Percentiles rank a stretch among this genome's conserved stretches.
Evolutionary conservation across 1,284 basidiomycete genomes (phyloP).

Genomic region (Austroboletus rostrupii): DNA sequence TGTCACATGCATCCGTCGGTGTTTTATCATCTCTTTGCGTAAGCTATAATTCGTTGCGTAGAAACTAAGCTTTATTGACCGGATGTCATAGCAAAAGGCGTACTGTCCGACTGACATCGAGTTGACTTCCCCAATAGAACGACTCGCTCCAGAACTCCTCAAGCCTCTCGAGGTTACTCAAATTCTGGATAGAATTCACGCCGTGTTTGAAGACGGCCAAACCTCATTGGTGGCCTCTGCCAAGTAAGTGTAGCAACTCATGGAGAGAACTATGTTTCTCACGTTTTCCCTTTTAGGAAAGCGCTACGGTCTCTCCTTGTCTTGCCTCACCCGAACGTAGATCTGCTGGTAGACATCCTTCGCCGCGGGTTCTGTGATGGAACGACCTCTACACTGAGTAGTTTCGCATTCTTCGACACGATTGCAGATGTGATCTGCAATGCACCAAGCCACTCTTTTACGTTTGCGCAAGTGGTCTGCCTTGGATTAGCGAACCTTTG

Average conservation of each 20-base stretch:
- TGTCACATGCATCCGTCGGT: slow-evolving; percentile 78
- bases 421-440: slow-evolving; percentile 72
- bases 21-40: slow-evolving; percentile 86
- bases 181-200: slow-evolving; percentile 61
- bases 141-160: slow-evolving; percentile 42
- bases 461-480: slow-evolving; percentile 75
- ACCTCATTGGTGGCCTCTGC: slow-evolving; percentile 48
- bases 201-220: slow-evolving; percentile 62
- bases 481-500: slow-evolving; percentile 84
- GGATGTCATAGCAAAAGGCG: slow-evolving; percentile 56
- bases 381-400: slow-evolving; percentile 38
- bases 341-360: slow-evolving; percentile 69
- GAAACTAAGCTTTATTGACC: slow-evolving; percentile 4
- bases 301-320: slow-evolving; percentile 72
- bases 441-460: slow-evolving; percentile 56
- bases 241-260: slow-evolving; percentile 46
- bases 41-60: slow-evolving; percentile 32
- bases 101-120: slow-evolving; percentile 63
- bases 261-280: slow-evolving; percentile 6
- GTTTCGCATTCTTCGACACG: slow-evolving; percentile 69
- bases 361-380: slow-evolving; percentile 68
- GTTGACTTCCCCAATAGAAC: slow-evolving; percentile 60
- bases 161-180: slow-evolving; percentile 51
- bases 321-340: slow-evolving; percentile 54
- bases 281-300: slow-evolving; percentile 48